phyloP scores from a whole-genome alignment of 805 yeast genomes.

The Hanseniaspora guilliermondii region DNA sequence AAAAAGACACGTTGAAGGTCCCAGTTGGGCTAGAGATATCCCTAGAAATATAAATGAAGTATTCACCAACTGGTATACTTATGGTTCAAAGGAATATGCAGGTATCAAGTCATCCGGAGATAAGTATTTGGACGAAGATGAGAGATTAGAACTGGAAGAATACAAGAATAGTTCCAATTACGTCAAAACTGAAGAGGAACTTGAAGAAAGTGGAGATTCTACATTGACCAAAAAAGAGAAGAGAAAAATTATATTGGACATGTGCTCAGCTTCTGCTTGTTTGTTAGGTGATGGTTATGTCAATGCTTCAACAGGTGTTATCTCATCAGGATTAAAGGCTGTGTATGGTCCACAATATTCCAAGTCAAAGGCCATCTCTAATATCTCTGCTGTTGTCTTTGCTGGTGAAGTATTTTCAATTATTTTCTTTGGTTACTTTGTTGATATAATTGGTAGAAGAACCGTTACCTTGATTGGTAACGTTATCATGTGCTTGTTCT shows the following conservation, averaged over 20 bases:
- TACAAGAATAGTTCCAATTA: slow-evolving; percentile 8
- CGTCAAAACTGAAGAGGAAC: slow-evolving; percentile 5
- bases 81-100: slow-evolving; percentile 7
- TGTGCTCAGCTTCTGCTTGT: slow-evolving; percentile 14
- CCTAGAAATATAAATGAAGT: slow-evolving; percentile 33
- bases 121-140: not conserved
- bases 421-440: slow-evolving; percentile 62
- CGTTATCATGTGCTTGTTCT: slow-evolving; percentile 59
- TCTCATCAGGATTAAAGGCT: slow-evolving; percentile 50
- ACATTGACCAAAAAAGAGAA: slow-evolving; percentile 4
- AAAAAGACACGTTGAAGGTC: slow-evolving; percentile 17
- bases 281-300: slow-evolving; percentile 87
- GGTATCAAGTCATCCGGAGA: not conserved
- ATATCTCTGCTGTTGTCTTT: slow-evolving; percentile 78
- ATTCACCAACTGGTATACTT: slow-evolving; percentile 10
- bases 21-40: slow-evolving; percentile 35
- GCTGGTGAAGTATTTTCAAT: slow-evolving; percentile 88
- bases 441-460: slow-evolving; percentile 73
- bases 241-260: slow-evolving; percentile 6
- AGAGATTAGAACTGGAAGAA: slow-evolving; percentile 1
- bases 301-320: slow-evolving; percentile 72
- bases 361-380: slow-evolving; percentile 56
- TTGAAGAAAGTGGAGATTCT: not conserved
- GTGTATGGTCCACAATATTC: slow-evolving; percentile 57
- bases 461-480: slow-evolving; percentile 74